These are phyloP conservation scores for Metarhizium humberi DNA, from an alignment of 2,329 filamentous ascomycete species.

Conservation along the genomic window DNA sequence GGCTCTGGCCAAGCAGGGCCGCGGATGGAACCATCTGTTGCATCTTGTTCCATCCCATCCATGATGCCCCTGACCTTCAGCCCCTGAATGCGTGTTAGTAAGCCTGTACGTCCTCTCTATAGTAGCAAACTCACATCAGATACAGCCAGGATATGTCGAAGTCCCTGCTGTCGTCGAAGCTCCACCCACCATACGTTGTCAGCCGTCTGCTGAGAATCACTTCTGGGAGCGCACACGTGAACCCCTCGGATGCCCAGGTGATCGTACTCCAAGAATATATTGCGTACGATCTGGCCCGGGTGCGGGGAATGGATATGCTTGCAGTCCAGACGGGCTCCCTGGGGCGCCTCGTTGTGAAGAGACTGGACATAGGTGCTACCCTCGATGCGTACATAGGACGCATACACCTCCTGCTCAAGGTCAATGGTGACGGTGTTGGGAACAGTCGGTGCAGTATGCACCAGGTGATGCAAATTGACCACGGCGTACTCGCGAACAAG, in stretches of 20 bases:
- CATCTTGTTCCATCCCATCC: too few relatives aligned
- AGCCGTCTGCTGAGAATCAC: not conserved
- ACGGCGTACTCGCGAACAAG: not conserved
- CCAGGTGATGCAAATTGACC: not conserved
- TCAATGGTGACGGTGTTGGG: not conserved
- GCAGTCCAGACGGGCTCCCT: not conserved
- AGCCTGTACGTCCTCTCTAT: too few relatives aligned
- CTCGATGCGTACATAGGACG: not conserved
- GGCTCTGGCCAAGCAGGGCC: too few relatives aligned
- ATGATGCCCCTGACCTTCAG: too few relatives aligned
- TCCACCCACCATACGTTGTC: not conserved
- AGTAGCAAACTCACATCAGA: too few relatives aligned
- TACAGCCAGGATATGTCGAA: too few relatives aligned
- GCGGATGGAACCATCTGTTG: too few relatives aligned
- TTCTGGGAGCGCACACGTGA: not conserved
- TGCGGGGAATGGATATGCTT: not conserved
- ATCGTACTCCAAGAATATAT: not conserved
- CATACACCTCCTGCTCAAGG: not conserved
- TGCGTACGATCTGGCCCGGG: not conserved
- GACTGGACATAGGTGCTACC: not conserved
- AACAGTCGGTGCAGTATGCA: not conserved
- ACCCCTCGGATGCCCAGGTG: not conserved
- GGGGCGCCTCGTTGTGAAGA: not conserved
- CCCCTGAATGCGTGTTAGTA: too few relatives aligned
- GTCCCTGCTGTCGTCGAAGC: too few relatives aligned